phyloP scores from a whole-genome alignment of 2,329 filamentous ascomycete species.

The Drechslerella coelobrocha region DNA sequence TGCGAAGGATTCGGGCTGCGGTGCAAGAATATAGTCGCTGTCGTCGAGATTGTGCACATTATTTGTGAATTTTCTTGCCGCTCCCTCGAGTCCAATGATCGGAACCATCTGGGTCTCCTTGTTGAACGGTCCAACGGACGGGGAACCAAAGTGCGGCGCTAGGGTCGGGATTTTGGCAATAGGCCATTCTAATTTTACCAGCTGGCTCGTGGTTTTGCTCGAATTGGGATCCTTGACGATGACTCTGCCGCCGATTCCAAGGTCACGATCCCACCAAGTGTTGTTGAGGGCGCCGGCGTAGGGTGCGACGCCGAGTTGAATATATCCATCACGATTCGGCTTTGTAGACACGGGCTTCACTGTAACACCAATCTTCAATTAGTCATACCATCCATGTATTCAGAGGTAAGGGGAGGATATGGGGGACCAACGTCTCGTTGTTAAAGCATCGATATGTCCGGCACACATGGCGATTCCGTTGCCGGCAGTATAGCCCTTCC shows the following conservation, averaged over 20 bases:
- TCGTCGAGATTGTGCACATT: conserved; percentile 54
- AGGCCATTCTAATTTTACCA: conserved; percentile 94
- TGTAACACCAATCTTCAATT: conserved; percentile 16
- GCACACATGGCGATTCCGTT: conserved; percentile 88
- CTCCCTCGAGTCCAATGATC: conserved; percentile 80
- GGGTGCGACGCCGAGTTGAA: conserved; percentile 88
- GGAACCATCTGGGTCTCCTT: conserved; percentile 92
- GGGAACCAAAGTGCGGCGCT: conserved; percentile 89
- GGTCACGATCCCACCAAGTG: conserved; percentile 97
- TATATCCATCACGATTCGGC: conserved; percentile 81
- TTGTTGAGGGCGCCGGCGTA: conserved; percentile 84
- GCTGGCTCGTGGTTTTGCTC: conserved; percentile 77
- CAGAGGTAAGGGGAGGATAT: conserved; percentile 7
- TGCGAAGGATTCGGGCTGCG: conserved; percentile 64
- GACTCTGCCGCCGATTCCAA: conserved; percentile 87
- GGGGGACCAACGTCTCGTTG: conserved; percentile 67
- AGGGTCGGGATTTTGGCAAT: conserved; percentile 89
- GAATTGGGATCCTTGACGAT: conserved; percentile 75
- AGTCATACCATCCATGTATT: neutral
- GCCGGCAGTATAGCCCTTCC: conserved; percentile 78
- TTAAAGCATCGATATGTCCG: conserved; percentile 91
- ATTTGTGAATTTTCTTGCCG: conserved; percentile 30
- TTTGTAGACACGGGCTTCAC: conserved; percentile 89
- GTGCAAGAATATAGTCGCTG: conserved; percentile 22
- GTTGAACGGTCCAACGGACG: conserved; percentile 72